Conservation (phyloP, 75 land plant genomes). For the Pinus albicaulis region DNA sequence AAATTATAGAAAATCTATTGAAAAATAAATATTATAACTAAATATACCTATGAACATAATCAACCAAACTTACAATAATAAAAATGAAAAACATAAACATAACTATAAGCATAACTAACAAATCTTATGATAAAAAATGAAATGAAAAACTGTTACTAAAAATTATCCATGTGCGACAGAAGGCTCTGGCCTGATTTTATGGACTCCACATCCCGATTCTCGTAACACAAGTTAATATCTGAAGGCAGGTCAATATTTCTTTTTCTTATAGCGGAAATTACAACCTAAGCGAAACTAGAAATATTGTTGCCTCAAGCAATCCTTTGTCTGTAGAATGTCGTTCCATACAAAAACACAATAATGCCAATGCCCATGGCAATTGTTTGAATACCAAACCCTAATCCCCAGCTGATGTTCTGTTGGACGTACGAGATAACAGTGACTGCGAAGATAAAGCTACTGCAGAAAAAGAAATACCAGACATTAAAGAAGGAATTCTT, state of each 20-base stretch:
- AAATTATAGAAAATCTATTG: too few relatives aligned
- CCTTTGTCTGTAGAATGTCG: constrained; percentile 16
- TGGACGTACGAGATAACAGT: constrained; percentile 31
- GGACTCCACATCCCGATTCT: constrained; percentile 16
- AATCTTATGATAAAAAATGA: too few relatives aligned
- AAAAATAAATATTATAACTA: too few relatives aligned
- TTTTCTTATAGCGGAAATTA: constrained; percentile 23
- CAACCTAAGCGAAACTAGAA: constrained; percentile 15
- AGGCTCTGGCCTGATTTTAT: not conserved
- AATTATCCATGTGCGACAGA: not conserved
- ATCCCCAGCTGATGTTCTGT: constrained; percentile 33
- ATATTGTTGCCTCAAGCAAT: too few relatives aligned
- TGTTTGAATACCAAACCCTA: constrained; percentile 22
- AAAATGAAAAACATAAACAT: too few relatives aligned
- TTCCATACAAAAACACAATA: constrained; percentile 12
- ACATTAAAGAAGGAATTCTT: constrained; percentile 47
- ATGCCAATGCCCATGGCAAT: constrained; percentile 2
- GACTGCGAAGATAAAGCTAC: constrained; percentile 9
- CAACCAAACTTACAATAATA: too few relatives aligned
- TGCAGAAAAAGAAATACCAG: too few relatives aligned
- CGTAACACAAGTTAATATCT: constrained; percentile 26
- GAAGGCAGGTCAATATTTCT: constrained; percentile 13
- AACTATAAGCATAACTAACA: too few relatives aligned
- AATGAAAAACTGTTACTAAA: not conserved
- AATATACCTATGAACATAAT: too few relatives aligned